A percentile compares a stretch with the other conserved stretches of the same genome.
Conservation (phyloP, 768 basidiomycete species). For the Phlegmacium glaucopus region DNA sequence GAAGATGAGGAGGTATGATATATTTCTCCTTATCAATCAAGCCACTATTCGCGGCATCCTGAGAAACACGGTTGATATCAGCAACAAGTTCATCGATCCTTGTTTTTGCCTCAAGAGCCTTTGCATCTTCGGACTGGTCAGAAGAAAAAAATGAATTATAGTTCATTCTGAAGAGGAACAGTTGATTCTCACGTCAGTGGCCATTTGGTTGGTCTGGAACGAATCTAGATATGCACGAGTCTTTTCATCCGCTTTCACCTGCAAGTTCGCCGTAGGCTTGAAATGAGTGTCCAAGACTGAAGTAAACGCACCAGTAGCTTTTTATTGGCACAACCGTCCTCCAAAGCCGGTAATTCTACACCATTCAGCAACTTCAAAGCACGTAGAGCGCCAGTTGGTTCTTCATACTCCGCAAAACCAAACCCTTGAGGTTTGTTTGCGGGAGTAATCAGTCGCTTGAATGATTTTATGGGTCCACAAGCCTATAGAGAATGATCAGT, state of each 20-base stretch:
- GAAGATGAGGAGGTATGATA: conserved; percentile 92
- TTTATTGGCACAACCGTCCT: conserved; percentile 50
- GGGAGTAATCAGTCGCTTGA: conserved; percentile 91
- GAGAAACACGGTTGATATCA: conserved; percentile 69
- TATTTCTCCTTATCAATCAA: conserved; percentile 82
- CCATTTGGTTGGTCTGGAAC: conserved; percentile 74
- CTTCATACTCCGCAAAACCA: conserved; percentile 95
- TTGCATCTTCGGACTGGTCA: conserved; percentile 71
- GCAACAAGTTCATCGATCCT: conserved; percentile 63
- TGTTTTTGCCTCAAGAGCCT: conserved; percentile 56
- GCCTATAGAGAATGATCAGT: conserved; percentile 47
- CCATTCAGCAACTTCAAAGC: conserved; percentile 49
- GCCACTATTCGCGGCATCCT: conserved; percentile 73
- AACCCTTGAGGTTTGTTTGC: conserved; percentile 95
- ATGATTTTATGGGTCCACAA: conserved; percentile 84
- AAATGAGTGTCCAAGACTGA: conserved; percentile 36
- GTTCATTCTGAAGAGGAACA: background rate
- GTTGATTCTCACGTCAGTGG: conserved; percentile 65
- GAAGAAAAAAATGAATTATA: conserved; percentile 4
- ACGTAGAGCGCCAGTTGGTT: conserved; percentile 86
- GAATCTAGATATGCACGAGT: conserved; percentile 85
- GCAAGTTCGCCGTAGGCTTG: conserved; percentile 38
- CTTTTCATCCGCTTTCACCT: conserved; percentile 98
- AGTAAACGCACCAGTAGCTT: conserved; percentile 57
- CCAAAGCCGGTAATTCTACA: conserved; percentile 51